Conservation (phyloP, 1,284 basidiomycete genomes). For the Ustilago nuda region DNA sequence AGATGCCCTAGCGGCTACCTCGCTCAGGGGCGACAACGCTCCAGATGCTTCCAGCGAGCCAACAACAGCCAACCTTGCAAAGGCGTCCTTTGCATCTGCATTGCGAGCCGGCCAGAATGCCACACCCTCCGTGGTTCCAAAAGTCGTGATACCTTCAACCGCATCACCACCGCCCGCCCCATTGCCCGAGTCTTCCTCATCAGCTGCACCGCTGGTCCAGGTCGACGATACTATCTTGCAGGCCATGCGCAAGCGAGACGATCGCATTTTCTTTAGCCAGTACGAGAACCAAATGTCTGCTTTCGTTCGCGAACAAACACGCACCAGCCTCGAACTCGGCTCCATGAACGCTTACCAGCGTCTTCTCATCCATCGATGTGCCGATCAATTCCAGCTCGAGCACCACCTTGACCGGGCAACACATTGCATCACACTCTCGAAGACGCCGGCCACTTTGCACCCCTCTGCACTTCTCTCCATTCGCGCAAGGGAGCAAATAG, state of each 20-base stretch:
- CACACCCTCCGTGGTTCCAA: neutral
- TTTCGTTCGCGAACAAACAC: conserved; percentile 30
- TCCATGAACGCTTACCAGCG: conserved; percentile 62
- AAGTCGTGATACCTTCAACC: neutral
- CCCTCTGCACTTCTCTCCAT: conserved; percentile 34
- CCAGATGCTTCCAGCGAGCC: neutral
- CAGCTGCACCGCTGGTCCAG: neutral
- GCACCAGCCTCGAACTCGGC: conserved; percentile 43
- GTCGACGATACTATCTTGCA: conserved; percentile 52
- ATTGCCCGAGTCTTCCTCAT: neutral
- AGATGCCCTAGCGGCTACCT: conserved; percentile 14
- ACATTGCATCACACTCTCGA: conserved; percentile 52
- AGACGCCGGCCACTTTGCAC: conserved; percentile 23
- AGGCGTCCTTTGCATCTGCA: conserved; percentile 29
- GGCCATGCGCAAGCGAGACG: conserved; percentile 52
- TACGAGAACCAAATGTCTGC: conserved; percentile 54
- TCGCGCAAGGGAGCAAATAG: conserved; percentile 26
- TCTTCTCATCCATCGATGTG: conserved; percentile 52
- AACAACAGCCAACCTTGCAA: conserved; percentile 1
- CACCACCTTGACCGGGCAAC: conserved; percentile 50
- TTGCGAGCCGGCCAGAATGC: conserved; percentile 19
- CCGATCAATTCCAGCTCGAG: conserved; percentile 51
- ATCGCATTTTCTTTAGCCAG: conserved; percentile 58
- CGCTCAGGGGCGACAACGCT: neutral
- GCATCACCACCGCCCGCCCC: neutral